Evolutionary conservation across 2,329 filamentous ascomycete genomes (phyloP).

Genomic region (Colletotrichum tropicale): DNA sequence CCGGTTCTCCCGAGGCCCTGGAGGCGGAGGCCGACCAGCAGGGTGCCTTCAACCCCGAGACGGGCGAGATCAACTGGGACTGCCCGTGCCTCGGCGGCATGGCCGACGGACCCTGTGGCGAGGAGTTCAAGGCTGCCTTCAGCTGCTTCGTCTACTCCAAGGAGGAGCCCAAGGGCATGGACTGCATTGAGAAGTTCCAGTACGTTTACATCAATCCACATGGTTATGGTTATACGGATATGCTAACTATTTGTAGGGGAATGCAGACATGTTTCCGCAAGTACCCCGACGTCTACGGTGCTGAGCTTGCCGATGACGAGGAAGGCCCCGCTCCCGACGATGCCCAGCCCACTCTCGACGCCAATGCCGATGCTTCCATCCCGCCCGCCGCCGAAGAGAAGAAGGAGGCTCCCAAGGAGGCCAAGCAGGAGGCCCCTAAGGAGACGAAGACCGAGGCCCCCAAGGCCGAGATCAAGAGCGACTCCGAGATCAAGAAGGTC

Average conservation of each 20-base stretch:
- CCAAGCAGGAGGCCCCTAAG: background rate
- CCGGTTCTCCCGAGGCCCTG: conserved; percentile 55
- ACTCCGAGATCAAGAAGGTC: conserved; percentile 9
- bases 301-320: conserved; percentile 82
- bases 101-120: conserved; percentile 94
- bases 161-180: conserved; percentile 96
- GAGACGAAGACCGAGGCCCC: background rate
- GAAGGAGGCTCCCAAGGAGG: background rate
- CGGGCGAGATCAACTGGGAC: conserved; percentile 99
- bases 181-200: conserved; percentile 98
- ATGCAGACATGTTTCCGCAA: conserved; percentile 98
- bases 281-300: conserved; percentile 91
- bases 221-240: background rate
- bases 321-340: conserved; percentile 38
- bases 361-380: conserved; percentile 23
- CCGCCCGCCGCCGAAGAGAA: background rate
- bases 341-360: conserved; percentile 29
- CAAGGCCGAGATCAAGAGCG: background rate
- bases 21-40: conserved; percentile 86
- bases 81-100: conserved; percentile 97
- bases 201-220: conserved; percentile 48
- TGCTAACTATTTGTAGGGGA: conserved; percentile 60
- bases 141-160: conserved; percentile 97
- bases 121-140: conserved; percentile 94
- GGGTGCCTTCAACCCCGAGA: conserved; percentile 97